Evolutionary conservation across 192 early-diverging fungal species (phyloP).

Genomic region (Coemansia sp.): DNA sequence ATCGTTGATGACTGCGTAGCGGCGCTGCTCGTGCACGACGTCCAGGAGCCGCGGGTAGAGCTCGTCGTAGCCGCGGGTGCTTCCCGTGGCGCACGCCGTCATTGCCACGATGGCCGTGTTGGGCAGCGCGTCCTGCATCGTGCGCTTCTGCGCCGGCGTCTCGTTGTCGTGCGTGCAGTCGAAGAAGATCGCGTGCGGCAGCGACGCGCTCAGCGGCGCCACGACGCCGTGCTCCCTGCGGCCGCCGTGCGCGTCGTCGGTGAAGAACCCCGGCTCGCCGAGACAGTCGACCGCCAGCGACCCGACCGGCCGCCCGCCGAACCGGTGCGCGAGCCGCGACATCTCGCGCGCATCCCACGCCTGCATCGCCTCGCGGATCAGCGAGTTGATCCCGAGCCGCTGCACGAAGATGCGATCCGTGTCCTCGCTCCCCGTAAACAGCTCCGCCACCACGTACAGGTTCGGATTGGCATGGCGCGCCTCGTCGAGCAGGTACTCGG

Average conservation of each 20-base stretch:
- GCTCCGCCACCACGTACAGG: conserved; percentile 95
- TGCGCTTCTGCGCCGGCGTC: conserved; percentile 88
- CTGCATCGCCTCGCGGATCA: conserved; percentile 98
- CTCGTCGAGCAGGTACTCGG: conserved; percentile 85
- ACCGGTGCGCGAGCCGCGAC: conserved; percentile 83
- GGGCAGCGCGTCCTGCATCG: conserved; percentile 86
- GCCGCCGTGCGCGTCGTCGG: conserved; percentile 54
- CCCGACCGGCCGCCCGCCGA: conserved; percentile 90
- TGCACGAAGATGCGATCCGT: conserved; percentile 91
- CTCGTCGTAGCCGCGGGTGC: conserved; percentile 98
- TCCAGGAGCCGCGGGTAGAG: conserved; percentile 85
- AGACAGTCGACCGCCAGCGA: conserved; percentile 75
- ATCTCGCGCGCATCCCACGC: conserved; percentile 93
- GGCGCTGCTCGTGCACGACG: conserved; percentile 82
- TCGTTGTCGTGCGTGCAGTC: conserved; percentile 99
- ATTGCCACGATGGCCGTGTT: conserved; percentile 90
- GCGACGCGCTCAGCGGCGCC: conserved; percentile 73
- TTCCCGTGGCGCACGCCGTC: conserved; percentile 88
- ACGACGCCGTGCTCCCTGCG: conserved; percentile 54
- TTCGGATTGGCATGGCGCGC: conserved; percentile 84
- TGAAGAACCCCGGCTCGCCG: conserved; percentile 52
- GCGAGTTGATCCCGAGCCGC: conserved; percentile 91
- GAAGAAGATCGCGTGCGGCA: conserved; percentile 95
- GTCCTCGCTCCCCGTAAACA: conserved; percentile 97
- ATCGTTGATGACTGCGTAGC: conserved; percentile 69